Percentiles rank a stretch among this genome's conserved stretches.
phyloP scores from a whole-genome alignment of 2,329 filamentous ascomycete genomes.

The Fonsecaea erecta region DNA sequence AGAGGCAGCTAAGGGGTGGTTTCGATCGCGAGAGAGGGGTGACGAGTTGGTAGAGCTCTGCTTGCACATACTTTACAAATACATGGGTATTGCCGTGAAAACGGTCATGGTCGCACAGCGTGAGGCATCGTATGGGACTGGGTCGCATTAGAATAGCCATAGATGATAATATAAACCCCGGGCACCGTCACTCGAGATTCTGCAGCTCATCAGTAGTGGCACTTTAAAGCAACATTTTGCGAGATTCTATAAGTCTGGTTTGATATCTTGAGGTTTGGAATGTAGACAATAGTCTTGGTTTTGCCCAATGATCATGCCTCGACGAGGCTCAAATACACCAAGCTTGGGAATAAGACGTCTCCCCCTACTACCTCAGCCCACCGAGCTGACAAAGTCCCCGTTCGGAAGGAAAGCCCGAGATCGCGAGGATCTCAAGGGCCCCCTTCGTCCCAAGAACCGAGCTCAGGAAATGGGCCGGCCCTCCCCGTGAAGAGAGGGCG shows the following conservation, averaged over 20 bases:
- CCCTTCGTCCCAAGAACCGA: slow-evolving; percentile 27
- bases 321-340: slow-evolving; percentile 34
- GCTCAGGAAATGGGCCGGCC: slow-evolving; percentile 24
- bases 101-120: neutral
- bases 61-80: neutral
- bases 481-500: slow-evolving; percentile 11
- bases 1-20: slow-evolving; percentile 80
- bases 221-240: neutral
- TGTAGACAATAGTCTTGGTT: slow-evolving; percentile 38
- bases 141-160: slow-evolving; percentile 1
- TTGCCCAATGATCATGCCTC: slow-evolving; percentile 36
- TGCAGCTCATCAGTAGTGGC: neutral
- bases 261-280: neutral
- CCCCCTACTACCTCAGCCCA: slow-evolving; percentile 30
- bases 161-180: neutral
- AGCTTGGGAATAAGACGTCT: slow-evolving; percentile 38
- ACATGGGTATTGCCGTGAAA: neutral
- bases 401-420: slow-evolving; percentile 15
- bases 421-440: slow-evolving; percentile 14
- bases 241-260: neutral
- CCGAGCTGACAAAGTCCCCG: slow-evolving; percentile 28
- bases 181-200: neutral
- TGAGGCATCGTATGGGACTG: neutral
- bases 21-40: slow-evolving; percentile 83
- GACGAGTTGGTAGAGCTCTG: slow-evolving; percentile 74